A percentile compares a stretch with the other conserved stretches of the same genome.
These are phyloP conservation scores for Pyrus hybrid DNA, from an alignment of 331 rosid species.

Conservation along the genomic window DNA sequence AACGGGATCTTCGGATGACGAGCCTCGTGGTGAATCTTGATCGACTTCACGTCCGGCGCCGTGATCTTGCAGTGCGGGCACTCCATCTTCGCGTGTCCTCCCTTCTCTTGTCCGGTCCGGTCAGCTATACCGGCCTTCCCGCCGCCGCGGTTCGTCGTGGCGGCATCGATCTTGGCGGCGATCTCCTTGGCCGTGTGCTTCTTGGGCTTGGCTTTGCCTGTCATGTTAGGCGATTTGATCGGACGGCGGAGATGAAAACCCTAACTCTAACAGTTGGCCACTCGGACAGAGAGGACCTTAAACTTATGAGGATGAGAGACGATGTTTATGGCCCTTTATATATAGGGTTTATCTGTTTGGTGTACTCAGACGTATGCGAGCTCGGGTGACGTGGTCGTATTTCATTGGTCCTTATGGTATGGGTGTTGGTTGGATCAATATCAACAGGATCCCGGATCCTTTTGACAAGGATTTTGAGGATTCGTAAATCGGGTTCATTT, in stretches of 20 bases:
- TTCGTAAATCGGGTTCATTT: too few species aligned
- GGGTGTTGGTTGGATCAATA: not conserved
- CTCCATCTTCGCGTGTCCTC: slow-evolving; percentile 93
- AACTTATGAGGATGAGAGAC: not conserved
- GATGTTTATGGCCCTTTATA: not conserved
- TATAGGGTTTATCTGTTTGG: slow-evolving; percentile 14
- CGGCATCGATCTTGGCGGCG: slow-evolving; percentile 78
- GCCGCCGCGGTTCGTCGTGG: slow-evolving; percentile 90
- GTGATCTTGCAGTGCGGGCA: slow-evolving; percentile 85
- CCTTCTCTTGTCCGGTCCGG: slow-evolving; percentile 61
- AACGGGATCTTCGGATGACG: slow-evolving; percentile 77
- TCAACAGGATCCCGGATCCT: too few species aligned
- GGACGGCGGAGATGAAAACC: not conserved
- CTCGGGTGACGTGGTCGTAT: not conserved
- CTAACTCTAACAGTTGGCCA: not conserved
- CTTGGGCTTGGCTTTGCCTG: slow-evolving; percentile 99
- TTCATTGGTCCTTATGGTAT: not conserved
- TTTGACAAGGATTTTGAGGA: too few species aligned
- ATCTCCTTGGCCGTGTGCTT: slow-evolving; percentile 99
- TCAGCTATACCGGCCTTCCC: slow-evolving; percentile 85
- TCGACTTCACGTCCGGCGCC: slow-evolving; percentile 87
- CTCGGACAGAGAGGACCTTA: not conserved
- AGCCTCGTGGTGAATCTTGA: slow-evolving; percentile 97
- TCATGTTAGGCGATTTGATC: slow-evolving; percentile 31
- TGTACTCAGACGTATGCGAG: not conserved